These are phyloP conservation scores for Malus fusca DNA, from an alignment of 306 rosid genomes.

Conservation along the genomic window DNA sequence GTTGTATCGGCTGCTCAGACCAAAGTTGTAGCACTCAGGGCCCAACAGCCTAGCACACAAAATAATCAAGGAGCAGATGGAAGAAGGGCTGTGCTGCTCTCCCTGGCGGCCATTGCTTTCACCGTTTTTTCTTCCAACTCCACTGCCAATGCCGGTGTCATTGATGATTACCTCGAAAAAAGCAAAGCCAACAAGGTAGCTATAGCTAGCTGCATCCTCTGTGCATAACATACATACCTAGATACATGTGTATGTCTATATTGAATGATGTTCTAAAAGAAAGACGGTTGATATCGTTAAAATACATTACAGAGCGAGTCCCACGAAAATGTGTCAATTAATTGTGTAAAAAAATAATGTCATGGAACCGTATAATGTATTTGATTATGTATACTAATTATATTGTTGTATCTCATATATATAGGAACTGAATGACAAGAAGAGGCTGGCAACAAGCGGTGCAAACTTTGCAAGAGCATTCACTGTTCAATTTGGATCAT, in stretches of 20 bases:
- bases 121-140: constrained; percentile 35
- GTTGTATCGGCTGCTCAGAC: constrained; percentile 14
- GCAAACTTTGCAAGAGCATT: constrained; percentile 96
- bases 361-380: neutral
- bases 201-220: neutral
- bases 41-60: constrained; percentile 34
- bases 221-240: no score
- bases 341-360: neutral
- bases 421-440: constrained; percentile 93
- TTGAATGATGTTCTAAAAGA: no score
- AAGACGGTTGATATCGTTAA: no score
- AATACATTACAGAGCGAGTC: no score
- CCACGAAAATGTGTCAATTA: no score
- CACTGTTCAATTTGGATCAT: constrained; percentile 86
- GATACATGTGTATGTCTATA: no score
- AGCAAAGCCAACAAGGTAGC: constrained; percentile 90
- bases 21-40: constrained; percentile 45
- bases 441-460: constrained; percentile 86
- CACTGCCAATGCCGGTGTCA: constrained; percentile 68
- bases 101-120: constrained; percentile 57
- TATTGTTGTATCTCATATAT: neutral
- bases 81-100: constrained; percentile 61
- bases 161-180: constrained; percentile 76
- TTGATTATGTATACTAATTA: neutral
- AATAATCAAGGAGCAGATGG: constrained; percentile 26